phyloP scores from a whole-genome alignment of 768 basidiomycete species.

The Dioszegia aurantiaca region DNA sequence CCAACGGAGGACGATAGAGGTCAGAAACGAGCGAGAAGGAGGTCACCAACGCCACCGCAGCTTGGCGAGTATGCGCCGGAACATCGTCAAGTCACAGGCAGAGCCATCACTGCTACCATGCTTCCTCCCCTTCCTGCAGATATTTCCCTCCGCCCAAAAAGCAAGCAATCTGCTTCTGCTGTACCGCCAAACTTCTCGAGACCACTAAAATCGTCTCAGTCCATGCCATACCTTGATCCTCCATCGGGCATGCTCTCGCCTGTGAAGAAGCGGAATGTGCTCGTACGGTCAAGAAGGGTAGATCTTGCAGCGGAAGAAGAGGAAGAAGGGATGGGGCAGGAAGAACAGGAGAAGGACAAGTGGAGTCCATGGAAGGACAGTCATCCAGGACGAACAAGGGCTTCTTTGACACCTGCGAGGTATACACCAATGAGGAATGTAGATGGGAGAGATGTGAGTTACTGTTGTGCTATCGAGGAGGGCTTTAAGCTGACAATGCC shows the following conservation, averaged over 20 bases:
- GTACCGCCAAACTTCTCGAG: constrained; percentile 27
- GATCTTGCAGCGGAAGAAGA: constrained; percentile 13
- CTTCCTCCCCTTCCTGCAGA: constrained; percentile 29
- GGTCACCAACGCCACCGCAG: constrained; percentile 9
- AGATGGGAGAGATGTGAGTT: constrained; percentile 7
- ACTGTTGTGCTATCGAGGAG: not conserved
- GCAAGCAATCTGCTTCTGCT: not conserved
- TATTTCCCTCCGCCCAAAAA: constrained; percentile 16
- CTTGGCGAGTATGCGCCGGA: constrained; percentile 7
- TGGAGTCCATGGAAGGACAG: constrained; percentile 34
- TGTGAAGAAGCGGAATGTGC: not conserved
- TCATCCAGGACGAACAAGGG: constrained; percentile 9
- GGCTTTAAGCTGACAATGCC: constrained; percentile 2
- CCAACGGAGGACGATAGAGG: constrained; percentile 12
- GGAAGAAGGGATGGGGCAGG: constrained; percentile 14
- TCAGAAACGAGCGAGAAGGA: constrained; percentile 1
- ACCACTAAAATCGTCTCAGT: constrained; percentile 20
- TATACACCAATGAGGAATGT: constrained; percentile 7
- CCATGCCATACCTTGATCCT: constrained; percentile 35
- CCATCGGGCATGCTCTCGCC: constrained; percentile 19
- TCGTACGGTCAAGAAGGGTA: constrained; percentile 23
- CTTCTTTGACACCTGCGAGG: constrained; percentile 14
- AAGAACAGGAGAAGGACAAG: constrained; percentile 12
- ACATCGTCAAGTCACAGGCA: constrained; percentile 9
- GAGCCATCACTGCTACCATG: constrained; percentile 29